Evolutionary conservation across 106 monocot species (phyloP), one percentile per base, ranked within the genome.

Genomic region (Posidonia australis): DNA sequence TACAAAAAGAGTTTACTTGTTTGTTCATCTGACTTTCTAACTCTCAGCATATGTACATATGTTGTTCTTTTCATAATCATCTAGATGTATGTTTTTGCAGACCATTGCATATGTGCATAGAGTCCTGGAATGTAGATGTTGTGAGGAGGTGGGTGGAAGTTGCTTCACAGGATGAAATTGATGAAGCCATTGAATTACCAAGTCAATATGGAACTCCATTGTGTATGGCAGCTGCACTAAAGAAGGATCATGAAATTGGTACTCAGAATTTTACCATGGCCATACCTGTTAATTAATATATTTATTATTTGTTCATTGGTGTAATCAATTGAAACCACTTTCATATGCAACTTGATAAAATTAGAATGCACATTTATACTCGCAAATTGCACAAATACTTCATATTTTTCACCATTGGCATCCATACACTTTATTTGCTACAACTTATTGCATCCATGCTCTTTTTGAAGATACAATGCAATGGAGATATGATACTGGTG

Each of bases 151-250:
- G 98, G 98, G 80, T 79, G 19, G 91, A 87, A 67, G 69, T 98
- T 76, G 91, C 98, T 55, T 79, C 83, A 10, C 63, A 58, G 55
- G 74, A 87, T 59, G 91, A 91, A 66, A 88, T 91, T 55, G 68
- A 73, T 44, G 76, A 85, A 67, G 91, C 91, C 30, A 88, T 98
- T 71, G 85, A 98, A 55, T 73, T 91, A 73, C 77, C 87, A 66
- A 70, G 98, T 74, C 85, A 87, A 65, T 55, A 16, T 57, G 98
- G 98, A 44, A 98, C 98, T 36, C 84, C 98, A 55, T 75, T 98
- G 48, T 98, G 98, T 69, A 98, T 98, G 98, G 98, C 91, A 67
- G 87, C 91, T 72, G 71, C 83, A 66, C 77, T 98, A 28, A 98
- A 88, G 77, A 91, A 86, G 77, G 84, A 88, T 49, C 87, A 68